These are phyloP conservation scores for Ailanthus altissimus DNA, from an alignment of 345 rosid genomes.

Conservation along the genomic window DNA sequence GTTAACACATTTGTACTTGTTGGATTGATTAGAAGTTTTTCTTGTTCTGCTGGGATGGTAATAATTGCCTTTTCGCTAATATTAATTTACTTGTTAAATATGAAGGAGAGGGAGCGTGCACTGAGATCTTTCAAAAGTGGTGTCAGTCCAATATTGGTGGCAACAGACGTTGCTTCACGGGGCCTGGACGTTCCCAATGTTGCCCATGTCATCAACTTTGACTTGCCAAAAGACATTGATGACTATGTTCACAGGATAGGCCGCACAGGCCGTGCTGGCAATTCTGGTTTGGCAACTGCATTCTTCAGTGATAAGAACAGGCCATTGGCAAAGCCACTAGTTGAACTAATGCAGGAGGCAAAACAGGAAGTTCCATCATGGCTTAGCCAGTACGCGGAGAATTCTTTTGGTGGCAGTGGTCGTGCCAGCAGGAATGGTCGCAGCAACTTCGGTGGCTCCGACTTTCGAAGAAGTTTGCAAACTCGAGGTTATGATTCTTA, in stretches of 20 bases:
- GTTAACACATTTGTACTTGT: neutral
- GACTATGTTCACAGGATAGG: conserved; percentile 64
- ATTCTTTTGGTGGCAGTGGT: conserved; percentile 22
- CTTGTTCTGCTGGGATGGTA: neutral
- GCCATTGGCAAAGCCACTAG: conserved; percentile 41
- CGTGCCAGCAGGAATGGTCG: conserved; percentile 10
- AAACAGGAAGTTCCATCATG: conserved; percentile 51
- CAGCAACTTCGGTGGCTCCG: conserved; percentile 47
- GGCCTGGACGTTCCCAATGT: conserved; percentile 56
- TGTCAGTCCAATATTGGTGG: conserved; percentile 52
- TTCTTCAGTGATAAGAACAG: conserved; percentile 48
- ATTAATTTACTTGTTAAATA: conserved; percentile 6
- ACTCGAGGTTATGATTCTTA: conserved; percentile 10
- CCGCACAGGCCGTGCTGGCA: conserved; percentile 59
- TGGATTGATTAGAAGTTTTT: neutral
- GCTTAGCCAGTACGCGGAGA: conserved; percentile 40
- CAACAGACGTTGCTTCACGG: conserved; percentile 62
- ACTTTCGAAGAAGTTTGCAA: conserved; percentile 37
- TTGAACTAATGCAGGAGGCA: conserved; percentile 47
- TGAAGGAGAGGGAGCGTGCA: conserved; percentile 57
- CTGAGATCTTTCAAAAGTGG: conserved; percentile 48
- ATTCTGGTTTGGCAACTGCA: conserved; percentile 52
- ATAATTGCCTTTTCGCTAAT: neutral
- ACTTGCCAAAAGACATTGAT: conserved; percentile 48
- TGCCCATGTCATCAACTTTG: conserved; percentile 57